A percentile compares a stretch with the other conserved stretches of the same genome.
These are phyloP conservation scores for Salix caprea DNA, from an alignment of 345 rosid genomes.

Conservation along the genomic window DNA sequence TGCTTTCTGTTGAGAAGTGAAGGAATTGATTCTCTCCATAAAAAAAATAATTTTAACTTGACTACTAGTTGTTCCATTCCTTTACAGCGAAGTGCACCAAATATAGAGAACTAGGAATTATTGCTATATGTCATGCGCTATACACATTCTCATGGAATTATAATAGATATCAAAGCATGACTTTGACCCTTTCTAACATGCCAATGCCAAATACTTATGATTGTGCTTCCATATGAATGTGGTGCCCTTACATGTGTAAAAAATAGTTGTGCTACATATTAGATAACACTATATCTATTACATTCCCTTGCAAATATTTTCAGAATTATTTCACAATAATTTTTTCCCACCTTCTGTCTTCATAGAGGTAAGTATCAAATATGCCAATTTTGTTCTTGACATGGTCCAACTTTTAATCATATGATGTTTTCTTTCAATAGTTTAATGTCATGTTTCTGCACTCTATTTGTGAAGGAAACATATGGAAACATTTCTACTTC, in stretches of 20 bases:
- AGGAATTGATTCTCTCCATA: background rate
- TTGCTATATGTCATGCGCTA: background rate
- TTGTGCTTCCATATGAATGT: background rate
- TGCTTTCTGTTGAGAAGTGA: background rate
- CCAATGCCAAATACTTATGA: background rate
- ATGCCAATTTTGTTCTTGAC: background rate
- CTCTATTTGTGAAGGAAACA: conserved; percentile 54
- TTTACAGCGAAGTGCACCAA: background rate
- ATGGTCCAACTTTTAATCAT: background rate
- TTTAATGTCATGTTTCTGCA: conserved; percentile 19
- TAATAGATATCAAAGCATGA: background rate
- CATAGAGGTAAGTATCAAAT: background rate
- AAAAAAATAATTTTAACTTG: background rate
- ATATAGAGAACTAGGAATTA: background rate
- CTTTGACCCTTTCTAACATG: background rate
- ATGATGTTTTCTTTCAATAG: conserved; percentile 2
- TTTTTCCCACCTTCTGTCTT: background rate
- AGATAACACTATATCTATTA: background rate
- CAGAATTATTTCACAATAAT: background rate
- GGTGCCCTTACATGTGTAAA: background rate
- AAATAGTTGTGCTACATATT: background rate
- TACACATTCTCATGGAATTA: background rate
- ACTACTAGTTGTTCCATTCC: background rate
- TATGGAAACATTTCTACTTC: conserved; percentile 43
- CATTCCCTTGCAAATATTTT: background rate